Percentiles rank a stretch among this genome's conserved stretches.
Evolutionary conservation across 2,329 filamentous ascomycete genomes (phyloP).

Genomic region (Cryphonectria radicalis): DNA sequence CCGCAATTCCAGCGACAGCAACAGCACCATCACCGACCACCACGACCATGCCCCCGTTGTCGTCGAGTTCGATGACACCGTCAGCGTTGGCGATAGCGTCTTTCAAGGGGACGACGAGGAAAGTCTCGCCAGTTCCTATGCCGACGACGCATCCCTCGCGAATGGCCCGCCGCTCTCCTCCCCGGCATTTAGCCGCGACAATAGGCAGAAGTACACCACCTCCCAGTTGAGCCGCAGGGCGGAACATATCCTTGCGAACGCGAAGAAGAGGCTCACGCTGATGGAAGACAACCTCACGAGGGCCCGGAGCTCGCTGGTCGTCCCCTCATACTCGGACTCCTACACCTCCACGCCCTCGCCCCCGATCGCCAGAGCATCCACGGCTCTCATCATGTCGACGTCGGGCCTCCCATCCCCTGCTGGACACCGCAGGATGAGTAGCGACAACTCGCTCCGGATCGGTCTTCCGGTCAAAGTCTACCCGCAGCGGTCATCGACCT

Average conservation of each 20-base stretch:
- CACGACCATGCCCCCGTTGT: constrained; percentile 53
- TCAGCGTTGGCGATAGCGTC: constrained; percentile 66
- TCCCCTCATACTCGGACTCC: constrained; percentile 62
- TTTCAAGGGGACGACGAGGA: constrained; percentile 72
- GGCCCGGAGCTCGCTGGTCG: constrained; percentile 70
- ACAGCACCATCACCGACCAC: constrained; percentile 61
- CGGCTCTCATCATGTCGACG: constrained; percentile 42
- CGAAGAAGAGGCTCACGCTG: constrained; percentile 83
- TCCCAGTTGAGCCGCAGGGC: constrained; percentile 79
- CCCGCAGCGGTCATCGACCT: constrained; percentile 66
- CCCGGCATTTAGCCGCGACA: constrained; percentile 32
- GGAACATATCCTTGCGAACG: constrained; percentile 89
- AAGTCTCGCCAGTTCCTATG: constrained; percentile 63
- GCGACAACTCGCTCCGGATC: constrained; percentile 60
- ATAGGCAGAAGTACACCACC: constrained; percentile 70
- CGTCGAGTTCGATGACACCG: constrained; percentile 64
- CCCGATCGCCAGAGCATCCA: constrained; percentile 47
- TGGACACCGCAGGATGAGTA: constrained; percentile 64
- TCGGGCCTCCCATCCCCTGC: constrained; percentile 34
- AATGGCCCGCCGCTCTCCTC: neutral
- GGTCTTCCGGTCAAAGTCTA: constrained; percentile 47
- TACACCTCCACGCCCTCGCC: constrained; percentile 59
- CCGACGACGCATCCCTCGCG: constrained; percentile 46
- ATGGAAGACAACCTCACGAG: constrained; percentile 92
- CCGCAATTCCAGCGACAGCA: constrained; percentile 62